phyloP scores from a whole-genome alignment of 345 rosid genomes.

The Pelargonium nanum region DNA sequence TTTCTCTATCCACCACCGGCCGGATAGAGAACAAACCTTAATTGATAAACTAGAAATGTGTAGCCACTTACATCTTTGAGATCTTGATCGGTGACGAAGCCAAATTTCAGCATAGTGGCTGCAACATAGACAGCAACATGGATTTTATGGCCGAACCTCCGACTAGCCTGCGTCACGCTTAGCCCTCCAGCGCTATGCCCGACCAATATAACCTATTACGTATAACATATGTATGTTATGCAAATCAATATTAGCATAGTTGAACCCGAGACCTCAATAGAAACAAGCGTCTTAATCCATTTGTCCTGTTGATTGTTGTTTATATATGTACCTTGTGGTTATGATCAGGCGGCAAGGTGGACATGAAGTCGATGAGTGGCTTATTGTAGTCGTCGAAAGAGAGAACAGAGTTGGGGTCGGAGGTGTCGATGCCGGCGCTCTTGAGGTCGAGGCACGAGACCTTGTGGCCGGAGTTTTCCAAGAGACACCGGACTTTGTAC shows the following conservation, averaged over 20 bases:
- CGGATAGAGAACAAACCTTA: too few species aligned
- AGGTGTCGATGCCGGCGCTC: conserved; percentile 46
- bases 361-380: conserved; percentile 60
- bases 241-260: too few species aligned
- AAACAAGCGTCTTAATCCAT: too few species aligned
- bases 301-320: too few species aligned
- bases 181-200: conserved; percentile 96
- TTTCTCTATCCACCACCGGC: too few species aligned
- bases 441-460: conserved; percentile 82
- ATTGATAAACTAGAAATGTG: too few species aligned
- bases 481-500: conserved; percentile 63
- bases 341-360: conserved; percentile 43
- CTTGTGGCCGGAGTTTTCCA: conserved; percentile 66
- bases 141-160: conserved; percentile 48
- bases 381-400: conserved; percentile 63
- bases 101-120: conserved; percentile 73
- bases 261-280: neutral
- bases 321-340: conserved; percentile 56
- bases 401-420: conserved; percentile 37
- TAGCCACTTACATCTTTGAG: conserved; percentile 49
- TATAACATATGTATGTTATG: too few species aligned
- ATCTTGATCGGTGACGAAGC: conserved; percentile 49
- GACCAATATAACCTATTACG: conserved; percentile 84
- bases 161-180: conserved; percentile 53
- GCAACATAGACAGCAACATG: conserved; percentile 53